These are phyloP conservation scores for Oryza nivara DNA, from an alignment of 176 grass and related monocot species.

Conservation along the genomic window DNA sequence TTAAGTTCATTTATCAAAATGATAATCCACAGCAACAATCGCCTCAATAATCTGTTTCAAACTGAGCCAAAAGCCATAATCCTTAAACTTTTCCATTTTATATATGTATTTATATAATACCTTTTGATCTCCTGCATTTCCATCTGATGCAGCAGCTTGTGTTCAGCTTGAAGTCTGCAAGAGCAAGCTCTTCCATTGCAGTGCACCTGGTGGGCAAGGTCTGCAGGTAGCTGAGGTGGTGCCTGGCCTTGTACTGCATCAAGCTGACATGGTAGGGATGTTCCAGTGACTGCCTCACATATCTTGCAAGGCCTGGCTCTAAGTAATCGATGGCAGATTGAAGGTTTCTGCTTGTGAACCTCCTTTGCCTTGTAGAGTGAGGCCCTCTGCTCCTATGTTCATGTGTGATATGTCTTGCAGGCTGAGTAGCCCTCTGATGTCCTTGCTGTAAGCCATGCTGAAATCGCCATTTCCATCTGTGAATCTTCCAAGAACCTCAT, in stretches of 20 bases:
- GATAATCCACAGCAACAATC: too few species aligned
- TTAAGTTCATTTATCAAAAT: too few species aligned
- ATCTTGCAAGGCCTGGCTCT: conserved; percentile 28
- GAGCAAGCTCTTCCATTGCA: conserved; percentile 51
- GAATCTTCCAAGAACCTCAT: conserved; percentile 49
- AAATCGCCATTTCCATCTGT: conserved; percentile 39
- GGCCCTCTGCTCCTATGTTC: conserved; percentile 48
- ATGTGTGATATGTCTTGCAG: conserved; percentile 67
- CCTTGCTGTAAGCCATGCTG: conserved; percentile 18
- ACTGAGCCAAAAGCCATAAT: too few species aligned
- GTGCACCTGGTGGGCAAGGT: conserved; percentile 1
- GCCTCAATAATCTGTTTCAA: too few species aligned
- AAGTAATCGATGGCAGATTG: conserved; percentile 10
- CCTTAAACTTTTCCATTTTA: too few species aligned
- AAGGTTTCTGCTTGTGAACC: conserved; percentile 55
- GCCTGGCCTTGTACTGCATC: conserved; percentile 57
- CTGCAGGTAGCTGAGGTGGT: conserved; percentile 50
- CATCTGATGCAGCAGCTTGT: conserved; percentile 50
- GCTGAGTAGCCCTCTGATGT: conserved; percentile 57
- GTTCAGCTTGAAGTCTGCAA: conserved; percentile 44
- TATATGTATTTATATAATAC: conserved; percentile 2
- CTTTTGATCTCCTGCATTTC: conserved; percentile 51
- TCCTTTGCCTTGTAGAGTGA: conserved; percentile 54
- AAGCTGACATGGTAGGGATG: conserved; percentile 66
- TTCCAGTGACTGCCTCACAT: conserved; percentile 53